These are phyloP conservation scores for Colletotrichum sp. DNA, from an alignment of 2,329 filamentous ascomycete species.

Conservation along the genomic window DNA sequence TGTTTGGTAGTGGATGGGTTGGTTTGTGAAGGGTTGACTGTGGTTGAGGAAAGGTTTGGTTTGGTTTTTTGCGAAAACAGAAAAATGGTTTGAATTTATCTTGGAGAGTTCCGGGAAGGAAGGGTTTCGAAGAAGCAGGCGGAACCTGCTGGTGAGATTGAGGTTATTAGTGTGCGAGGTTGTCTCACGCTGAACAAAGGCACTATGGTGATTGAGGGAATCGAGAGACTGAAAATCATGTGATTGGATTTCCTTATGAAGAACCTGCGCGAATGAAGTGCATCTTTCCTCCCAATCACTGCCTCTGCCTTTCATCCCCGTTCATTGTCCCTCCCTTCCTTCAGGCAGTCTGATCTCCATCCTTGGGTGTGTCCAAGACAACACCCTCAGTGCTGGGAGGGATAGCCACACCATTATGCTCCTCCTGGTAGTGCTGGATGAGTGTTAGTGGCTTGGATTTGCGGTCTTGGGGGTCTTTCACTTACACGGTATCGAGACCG, in stretches of 20 bases:
- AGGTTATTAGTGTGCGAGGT: background rate
- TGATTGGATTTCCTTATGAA: background rate
- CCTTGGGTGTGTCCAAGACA: background rate
- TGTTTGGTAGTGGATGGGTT: background rate
- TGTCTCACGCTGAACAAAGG: background rate
- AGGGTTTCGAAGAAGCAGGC: background rate
- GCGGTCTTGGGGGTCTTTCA: background rate
- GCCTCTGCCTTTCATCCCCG: rapidly evolving
- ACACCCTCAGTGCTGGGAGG: background rate
- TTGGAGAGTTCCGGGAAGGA: background rate
- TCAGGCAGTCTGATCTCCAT: background rate
- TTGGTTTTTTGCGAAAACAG: background rate
- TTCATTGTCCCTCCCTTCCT: background rate
- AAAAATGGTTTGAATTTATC: background rate
- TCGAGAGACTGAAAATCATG: background rate
- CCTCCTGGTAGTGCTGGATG: background rate
- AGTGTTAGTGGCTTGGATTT: rapidly evolving
- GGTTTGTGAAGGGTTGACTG: background rate
- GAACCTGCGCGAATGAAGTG: background rate
- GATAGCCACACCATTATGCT: background rate
- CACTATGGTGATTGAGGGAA: background rate
- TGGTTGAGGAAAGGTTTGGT: background rate
- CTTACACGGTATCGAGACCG: background rate
- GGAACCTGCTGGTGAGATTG: background rate
- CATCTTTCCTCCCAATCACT: background rate